Percentiles rank a stretch among this genome's conserved stretches.
Conservation (phyloP, 768 basidiomycete genomes). For the Stropharia rugosoannulata region DNA sequence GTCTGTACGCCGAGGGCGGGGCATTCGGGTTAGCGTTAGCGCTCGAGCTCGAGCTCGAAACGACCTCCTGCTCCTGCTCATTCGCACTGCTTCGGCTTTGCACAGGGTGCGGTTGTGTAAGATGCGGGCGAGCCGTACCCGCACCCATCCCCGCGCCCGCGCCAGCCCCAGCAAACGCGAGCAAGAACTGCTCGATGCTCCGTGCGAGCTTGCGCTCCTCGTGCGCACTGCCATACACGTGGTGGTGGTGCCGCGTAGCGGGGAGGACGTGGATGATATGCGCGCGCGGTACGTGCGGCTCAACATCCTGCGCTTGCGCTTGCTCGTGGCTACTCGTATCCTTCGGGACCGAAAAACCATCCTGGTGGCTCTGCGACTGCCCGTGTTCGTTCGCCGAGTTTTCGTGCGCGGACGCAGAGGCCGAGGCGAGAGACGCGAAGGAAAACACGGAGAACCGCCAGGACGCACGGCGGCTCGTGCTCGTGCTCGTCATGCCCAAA, state of each 20-base stretch:
- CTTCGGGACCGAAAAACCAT: too few relatives aligned
- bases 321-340: too few relatives aligned
- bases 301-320: not conserved
- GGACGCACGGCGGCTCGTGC: not conserved
- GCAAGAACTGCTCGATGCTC: slow-evolving; percentile 37
- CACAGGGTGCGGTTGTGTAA: not conserved
- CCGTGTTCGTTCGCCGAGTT: not conserved
- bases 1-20: not conserved
- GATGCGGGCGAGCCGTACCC: not conserved
- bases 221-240: not conserved
- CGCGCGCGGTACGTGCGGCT: not conserved
- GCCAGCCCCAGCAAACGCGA: slow-evolving; percentile 29
- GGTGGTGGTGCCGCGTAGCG: slow-evolving; percentile 2
- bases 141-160: not conserved
- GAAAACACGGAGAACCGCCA: slow-evolving; percentile 4
- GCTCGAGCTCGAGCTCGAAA: not conserved
- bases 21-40: not conserved
- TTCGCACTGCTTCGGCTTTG: too few relatives aligned
- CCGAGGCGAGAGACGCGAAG: not conserved
- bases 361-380: too few relatives aligned
- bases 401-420: not conserved
- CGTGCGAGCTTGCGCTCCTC: slow-evolving; percentile 33
- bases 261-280: slow-evolving; percentile 26
- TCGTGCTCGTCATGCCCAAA: too few relatives aligned
- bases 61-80: not conserved